phyloP scores from a whole-genome alignment of 2,329 filamentous ascomycete genomes.

The Keithomyces neogunnii region DNA sequence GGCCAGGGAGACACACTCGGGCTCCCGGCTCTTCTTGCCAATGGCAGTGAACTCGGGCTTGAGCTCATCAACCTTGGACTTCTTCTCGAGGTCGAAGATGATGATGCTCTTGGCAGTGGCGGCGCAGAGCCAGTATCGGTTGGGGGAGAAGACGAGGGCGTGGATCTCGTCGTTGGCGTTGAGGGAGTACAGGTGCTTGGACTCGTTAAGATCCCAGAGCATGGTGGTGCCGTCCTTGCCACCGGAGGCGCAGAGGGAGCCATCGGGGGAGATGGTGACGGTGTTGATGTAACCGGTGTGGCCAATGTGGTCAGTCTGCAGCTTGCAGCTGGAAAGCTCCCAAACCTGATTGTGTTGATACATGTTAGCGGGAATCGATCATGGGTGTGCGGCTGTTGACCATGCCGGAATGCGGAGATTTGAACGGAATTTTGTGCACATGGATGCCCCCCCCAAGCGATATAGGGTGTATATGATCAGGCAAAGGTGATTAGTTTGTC shows the following conservation, averaged over 20 bases:
- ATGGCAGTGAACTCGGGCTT: slow-evolving; percentile 97
- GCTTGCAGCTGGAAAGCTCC: slow-evolving; percentile 98
- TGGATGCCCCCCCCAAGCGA: not conserved
- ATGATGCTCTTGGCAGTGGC: slow-evolving; percentile 97
- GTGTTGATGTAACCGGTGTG: slow-evolving; percentile 99
- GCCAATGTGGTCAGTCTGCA: slow-evolving; percentile 99
- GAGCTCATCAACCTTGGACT: slow-evolving; percentile 99
- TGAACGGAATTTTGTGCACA: slow-evolving; percentile 1
- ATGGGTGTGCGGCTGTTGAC: not conserved
- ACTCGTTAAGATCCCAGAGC: slow-evolving; percentile 99
- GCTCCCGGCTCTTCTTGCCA: slow-evolving; percentile 98
- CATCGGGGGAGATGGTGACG: slow-evolving; percentile 99
- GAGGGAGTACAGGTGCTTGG: slow-evolving; percentile 99
- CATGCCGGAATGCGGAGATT: slow-evolving; percentile 8
- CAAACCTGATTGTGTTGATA: slow-evolving; percentile 71
- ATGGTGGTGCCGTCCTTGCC: slow-evolving; percentile 99
- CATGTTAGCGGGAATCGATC: slow-evolving; percentile 4
- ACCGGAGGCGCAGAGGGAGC: slow-evolving; percentile 96
- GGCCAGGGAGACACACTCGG: slow-evolving; percentile 94
- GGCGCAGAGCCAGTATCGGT: slow-evolving; percentile 99
- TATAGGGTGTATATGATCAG: slow-evolving; percentile 49
- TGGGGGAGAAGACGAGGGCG: slow-evolving; percentile 99
- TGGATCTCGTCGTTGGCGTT: slow-evolving; percentile 99
- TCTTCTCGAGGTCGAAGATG: slow-evolving; percentile 99
- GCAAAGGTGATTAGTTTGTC: slow-evolving; percentile 86